Evolutionary conservation across 495 filamentous ascomycete species (phyloP), one percentile per base, ranked within the genome.

Genomic region (Neurospora tetrasperma): DNA sequence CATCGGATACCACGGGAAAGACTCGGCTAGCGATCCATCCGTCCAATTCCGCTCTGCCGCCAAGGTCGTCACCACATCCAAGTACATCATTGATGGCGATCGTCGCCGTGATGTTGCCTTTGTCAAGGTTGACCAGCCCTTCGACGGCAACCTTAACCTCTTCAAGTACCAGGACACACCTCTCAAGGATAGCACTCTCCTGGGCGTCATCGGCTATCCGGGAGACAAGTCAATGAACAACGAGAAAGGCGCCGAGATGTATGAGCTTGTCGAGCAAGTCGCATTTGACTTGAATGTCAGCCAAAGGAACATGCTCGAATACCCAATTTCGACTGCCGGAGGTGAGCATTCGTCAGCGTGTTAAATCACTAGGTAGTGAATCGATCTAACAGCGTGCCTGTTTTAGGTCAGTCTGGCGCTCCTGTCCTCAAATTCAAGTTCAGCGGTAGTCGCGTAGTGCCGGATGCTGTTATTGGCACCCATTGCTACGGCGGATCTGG

Each of bases 181-280:
- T 0, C n/a, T 23, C 0, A 48, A 5, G 46, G 46, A 0, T 0
- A 11, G 9, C 0, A 2, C 4, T 1, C 2, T 20, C 0, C 2
- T 48, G 10, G 46, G 46, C 0, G 0, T 48, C 2, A 0, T 48
- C 46, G 46, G 46, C 4, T 48, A 48, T 23, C 46, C 46, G 0
- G 18, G 7, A n/a, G 43, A 44, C 7, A n/a, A 44, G 43, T 0
- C 8, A 7, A n/a, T 44, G 16, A n/a, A 44, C 0, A 7, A 5
- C 35, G 43, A n/a, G 43, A 44, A 0, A 44, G 43, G 43, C 3
- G 43, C 43, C 18, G 0, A 44, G 18, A 44, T 44, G 43, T 44
- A 44, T 44, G 43, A 3, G 3, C 43, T 44, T 4, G 18, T 44
- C 43, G 43, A 44, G 6, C 0, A n/a, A 44, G 18, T n/a, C 18